phyloP scores from a whole-genome alignment of 768 basidiomycete species.

The Termitomyces sp. region DNA sequence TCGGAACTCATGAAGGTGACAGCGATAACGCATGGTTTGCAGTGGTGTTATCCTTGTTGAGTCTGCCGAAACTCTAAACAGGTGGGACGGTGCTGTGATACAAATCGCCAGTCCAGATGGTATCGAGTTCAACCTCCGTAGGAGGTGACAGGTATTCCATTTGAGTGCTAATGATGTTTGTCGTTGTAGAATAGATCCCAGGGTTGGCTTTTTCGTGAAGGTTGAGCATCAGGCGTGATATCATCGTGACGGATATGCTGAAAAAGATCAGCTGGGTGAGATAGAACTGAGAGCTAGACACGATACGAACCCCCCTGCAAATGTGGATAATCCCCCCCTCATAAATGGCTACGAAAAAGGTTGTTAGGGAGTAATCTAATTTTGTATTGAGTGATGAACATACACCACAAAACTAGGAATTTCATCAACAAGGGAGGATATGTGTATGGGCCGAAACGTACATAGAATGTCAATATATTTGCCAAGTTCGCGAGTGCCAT shows the following conservation, averaged over 20 bases:
- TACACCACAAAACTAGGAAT: slow-evolving; percentile 24
- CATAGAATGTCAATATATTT: background rate
- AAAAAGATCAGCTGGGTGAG: background rate
- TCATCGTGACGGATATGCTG: slow-evolving; percentile 49
- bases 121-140: slow-evolving; percentile 24
- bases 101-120: slow-evolving; percentile 17
- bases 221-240: slow-evolving; percentile 56
- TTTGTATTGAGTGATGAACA: background rate
- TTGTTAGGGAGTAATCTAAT: background rate
- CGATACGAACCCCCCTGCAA: slow-evolving; percentile 41
- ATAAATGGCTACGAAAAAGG: slow-evolving; percentile 33
- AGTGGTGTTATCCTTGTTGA: background rate
- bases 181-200: slow-evolving; percentile 25
- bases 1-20: background rate
- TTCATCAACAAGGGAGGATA: background rate
- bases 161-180: slow-evolving; percentile 14
- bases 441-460: background rate
- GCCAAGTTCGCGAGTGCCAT: slow-evolving; percentile 32
- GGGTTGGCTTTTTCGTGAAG: slow-evolving; percentile 37
- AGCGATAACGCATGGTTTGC: background rate
- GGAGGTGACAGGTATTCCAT: slow-evolving; percentile 13
- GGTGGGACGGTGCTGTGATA: background rate
- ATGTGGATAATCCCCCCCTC: slow-evolving; percentile 44
- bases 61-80: background rate
- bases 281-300: background rate